Evolutionary conservation across 163 green algal genomes (phyloP).

Genomic region (Scenedesmus sp.): DNA sequence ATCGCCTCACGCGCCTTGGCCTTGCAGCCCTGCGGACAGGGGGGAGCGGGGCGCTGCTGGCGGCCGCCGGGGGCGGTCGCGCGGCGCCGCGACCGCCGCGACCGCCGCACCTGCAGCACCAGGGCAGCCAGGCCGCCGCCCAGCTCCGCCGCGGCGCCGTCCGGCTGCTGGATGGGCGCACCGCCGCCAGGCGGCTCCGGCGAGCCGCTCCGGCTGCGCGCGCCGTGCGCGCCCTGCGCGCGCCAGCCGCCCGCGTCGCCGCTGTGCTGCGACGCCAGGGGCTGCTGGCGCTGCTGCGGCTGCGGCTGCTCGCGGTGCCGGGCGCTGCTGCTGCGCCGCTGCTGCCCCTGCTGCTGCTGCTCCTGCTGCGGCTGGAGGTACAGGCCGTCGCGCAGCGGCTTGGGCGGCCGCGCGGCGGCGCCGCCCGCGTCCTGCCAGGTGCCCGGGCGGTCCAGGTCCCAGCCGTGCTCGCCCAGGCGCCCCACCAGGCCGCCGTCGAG

Average conservation of each 20-base stretch:
- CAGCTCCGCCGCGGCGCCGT: background rate
- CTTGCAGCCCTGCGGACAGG: constrained; percentile 24
- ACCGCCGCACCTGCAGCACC: background rate
- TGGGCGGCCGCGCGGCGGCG: constrained; percentile 38
- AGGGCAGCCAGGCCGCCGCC: background rate
- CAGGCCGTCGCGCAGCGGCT: constrained; percentile 37
- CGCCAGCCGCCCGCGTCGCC: background rate
- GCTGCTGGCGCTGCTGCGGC: background rate
- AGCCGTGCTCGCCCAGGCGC: constrained; percentile 65
- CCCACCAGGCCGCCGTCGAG: constrained; percentile 65
- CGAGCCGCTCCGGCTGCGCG: too few relatives aligned
- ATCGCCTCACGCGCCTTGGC: constrained; percentile 20
- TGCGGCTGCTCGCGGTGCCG: background rate
- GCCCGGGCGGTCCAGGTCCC: constrained; percentile 58
- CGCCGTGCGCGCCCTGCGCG: background rate
- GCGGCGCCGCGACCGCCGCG: background rate
- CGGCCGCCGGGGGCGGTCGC: background rate
- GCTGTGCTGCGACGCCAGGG: background rate
- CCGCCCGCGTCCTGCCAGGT: constrained; percentile 67
- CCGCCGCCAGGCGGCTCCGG: too few relatives aligned
- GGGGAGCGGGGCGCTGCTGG: too few relatives aligned
- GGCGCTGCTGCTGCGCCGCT: background rate
- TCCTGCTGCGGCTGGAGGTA: constrained; percentile 1
- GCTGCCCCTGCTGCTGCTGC: background rate
- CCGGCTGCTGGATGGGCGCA: too few relatives aligned